Percentiles rank a stretch among this genome's conserved stretches.
Conservation (phyloP, 768 basidiomycete genomes). For the Brasilioporus rufonigricans region DNA sequence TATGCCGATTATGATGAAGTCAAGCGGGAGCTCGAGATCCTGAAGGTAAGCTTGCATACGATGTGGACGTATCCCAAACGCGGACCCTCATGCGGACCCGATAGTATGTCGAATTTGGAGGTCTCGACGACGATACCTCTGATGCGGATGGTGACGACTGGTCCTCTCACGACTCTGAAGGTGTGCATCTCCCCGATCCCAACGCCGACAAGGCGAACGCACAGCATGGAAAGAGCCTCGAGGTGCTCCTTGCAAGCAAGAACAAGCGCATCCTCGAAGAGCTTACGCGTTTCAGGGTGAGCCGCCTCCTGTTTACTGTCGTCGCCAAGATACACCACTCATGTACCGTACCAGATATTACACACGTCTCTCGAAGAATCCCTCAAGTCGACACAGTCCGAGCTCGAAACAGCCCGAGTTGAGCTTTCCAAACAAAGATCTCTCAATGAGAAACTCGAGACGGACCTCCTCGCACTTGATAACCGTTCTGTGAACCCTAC, state of each 20-base stretch:
- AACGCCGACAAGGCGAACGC: slow-evolving; percentile 82
- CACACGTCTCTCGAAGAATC: slow-evolving; percentile 78
- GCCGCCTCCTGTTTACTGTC: slow-evolving; percentile 18
- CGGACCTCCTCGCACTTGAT: slow-evolving; percentile 82
- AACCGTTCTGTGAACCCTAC: slow-evolving; percentile 32
- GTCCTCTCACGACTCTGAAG: slow-evolving; percentile 42
- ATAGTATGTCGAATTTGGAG: slow-evolving; percentile 95
- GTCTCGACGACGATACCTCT: slow-evolving; percentile 58
- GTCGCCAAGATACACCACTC: background rate
- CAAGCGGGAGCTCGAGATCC: slow-evolving; percentile 96
- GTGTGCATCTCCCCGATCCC: slow-evolving; percentile 78
- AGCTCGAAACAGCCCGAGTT: slow-evolving; percentile 52
- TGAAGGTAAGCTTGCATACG: slow-evolving; percentile 79
- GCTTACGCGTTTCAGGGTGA: slow-evolving; percentile 83
- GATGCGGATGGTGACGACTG: slow-evolving; percentile 59
- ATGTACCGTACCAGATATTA: slow-evolving; percentile 54
- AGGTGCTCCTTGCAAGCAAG: slow-evolving; percentile 87
- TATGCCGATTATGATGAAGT: slow-evolving; percentile 94
- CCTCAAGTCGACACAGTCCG: slow-evolving; percentile 53
- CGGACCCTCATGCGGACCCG: background rate
- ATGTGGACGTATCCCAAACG: background rate
- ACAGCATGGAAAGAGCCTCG: slow-evolving; percentile 78
- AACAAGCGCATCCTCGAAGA: slow-evolving; percentile 93
- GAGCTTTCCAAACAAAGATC: slow-evolving; percentile 77
- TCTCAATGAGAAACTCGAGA: slow-evolving; percentile 90